Evolutionary conservation across 805 yeast genomes (phyloP).

Genomic region (Candida boidinii): DNA sequence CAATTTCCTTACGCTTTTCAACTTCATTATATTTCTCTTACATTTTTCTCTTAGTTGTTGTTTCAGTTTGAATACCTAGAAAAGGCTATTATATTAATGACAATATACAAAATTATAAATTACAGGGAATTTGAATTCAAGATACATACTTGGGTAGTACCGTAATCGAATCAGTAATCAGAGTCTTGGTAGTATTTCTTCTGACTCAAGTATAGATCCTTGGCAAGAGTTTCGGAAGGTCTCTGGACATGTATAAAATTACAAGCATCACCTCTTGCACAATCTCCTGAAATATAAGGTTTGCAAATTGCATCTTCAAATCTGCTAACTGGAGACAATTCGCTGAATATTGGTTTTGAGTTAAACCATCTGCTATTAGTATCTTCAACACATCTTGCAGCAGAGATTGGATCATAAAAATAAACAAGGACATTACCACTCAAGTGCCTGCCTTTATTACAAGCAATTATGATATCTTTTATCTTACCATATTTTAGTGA

Average conservation of each 20-base stretch:
- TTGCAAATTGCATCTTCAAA: conserved; percentile 70
- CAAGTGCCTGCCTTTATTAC: conserved; percentile 73
- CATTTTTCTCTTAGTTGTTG: too few relatives aligned
- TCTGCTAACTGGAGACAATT: conserved; percentile 64
- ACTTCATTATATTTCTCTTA: too few relatives aligned
- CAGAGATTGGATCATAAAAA: conserved; percentile 47
- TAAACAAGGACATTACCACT: conserved; percentile 79
- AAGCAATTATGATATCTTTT: conserved; percentile 65
- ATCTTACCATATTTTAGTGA: conserved; percentile 39
- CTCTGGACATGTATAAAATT: conserved; percentile 75
- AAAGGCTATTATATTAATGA: too few relatives aligned
- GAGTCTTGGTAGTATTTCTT: conserved; percentile 19
- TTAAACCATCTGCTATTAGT: conserved; percentile 80
- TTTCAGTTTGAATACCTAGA: too few relatives aligned
- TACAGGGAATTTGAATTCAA: too few relatives aligned
- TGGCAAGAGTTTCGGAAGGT: conserved; percentile 38
- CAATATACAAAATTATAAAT: too few relatives aligned
- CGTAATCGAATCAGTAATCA: too few relatives aligned
- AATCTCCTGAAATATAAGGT: conserved; percentile 51
- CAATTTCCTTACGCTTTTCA: too few relatives aligned
- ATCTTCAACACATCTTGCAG: conserved; percentile 47
- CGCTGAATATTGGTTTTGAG: conserved; percentile 70
- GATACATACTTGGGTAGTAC: too few relatives aligned
- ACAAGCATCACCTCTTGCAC: conserved; percentile 78
- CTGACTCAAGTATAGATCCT: conserved; percentile 31